A percentile compares a stretch with the other conserved stretches of the same genome.
Evolutionary conservation across 2,329 filamentous ascomycete genomes (phyloP).

Genomic region (Chaetothyriales sp.): DNA sequence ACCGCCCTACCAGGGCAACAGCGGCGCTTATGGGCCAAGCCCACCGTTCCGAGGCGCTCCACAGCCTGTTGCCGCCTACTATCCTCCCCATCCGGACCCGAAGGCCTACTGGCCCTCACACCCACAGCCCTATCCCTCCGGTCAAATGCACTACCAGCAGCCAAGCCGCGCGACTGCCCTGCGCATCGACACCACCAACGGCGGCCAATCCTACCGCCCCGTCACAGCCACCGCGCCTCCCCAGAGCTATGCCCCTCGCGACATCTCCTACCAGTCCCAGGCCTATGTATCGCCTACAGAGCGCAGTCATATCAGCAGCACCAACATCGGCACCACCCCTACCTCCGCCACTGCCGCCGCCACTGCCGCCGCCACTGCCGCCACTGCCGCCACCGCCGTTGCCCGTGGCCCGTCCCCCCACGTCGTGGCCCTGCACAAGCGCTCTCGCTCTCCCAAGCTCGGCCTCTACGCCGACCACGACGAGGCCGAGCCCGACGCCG

Average conservation of each 20-base stretch:
- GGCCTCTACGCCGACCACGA: conserved; percentile 20
- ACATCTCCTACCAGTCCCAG: not conserved
- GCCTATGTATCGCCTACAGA: not conserved
- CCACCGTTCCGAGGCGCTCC: not conserved
- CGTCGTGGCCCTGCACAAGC: conserved; percentile 24
- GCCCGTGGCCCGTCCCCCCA: conserved; percentile 11
- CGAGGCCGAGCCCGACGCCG: conserved; percentile 3
- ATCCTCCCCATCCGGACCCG: not conserved
- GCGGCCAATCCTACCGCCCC: not conserved
- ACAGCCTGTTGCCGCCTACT: conserved; percentile 1
- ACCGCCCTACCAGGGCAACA: not conserved
- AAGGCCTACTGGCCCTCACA: not conserved
- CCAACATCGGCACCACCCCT: not conserved
- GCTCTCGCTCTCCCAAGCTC: conserved; percentile 25
- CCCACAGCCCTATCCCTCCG: not conserved
- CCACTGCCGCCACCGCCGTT: not conserved
- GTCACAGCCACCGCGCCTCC: conserved; percentile 8
- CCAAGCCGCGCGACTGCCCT: conserved; percentile 10
- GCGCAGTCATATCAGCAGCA: not conserved
- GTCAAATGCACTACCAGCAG: not conserved
- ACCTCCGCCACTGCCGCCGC: not conserved
- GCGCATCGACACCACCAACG: conserved; percentile 9
- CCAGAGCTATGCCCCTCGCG: conserved; percentile 3
- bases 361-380: not conserved
- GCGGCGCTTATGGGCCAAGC: not conserved